Evolutionary conservation across 2,329 filamentous ascomycete species (phyloP).

Genomic region (Diaporthe amygdali): DNA sequence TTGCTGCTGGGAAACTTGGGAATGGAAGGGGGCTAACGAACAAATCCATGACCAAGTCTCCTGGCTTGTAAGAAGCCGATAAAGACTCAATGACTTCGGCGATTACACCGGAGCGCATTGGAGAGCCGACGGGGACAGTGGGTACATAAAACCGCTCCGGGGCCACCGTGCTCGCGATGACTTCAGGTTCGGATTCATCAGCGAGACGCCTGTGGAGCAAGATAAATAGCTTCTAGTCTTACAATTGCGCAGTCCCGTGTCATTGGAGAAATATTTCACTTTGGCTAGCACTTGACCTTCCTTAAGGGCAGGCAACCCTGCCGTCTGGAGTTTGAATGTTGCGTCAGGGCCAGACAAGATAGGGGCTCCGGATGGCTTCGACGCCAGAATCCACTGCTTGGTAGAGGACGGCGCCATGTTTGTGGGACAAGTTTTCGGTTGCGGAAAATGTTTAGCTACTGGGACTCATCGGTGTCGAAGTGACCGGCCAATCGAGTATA

Average conservation of each 20-base stretch:
- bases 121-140: conserved; percentile 30
- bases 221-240: neutral
- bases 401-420: conserved; percentile 25
- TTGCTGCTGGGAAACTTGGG: neutral
- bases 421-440: neutral
- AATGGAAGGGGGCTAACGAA: neutral
- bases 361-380: conserved; percentile 32
- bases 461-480: neutral
- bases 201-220: neutral
- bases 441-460: neutral
- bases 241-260: conserved; percentile 35
- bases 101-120: conserved; percentile 35
- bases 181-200: neutral
- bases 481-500: neutral
- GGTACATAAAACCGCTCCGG: conserved; percentile 35
- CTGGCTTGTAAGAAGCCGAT: conserved; percentile 27
- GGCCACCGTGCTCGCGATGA: conserved; percentile 33
- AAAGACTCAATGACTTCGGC: conserved; percentile 35
- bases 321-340: conserved; percentile 34
- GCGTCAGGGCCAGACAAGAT: conserved; percentile 33
- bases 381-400: conserved; percentile 35
- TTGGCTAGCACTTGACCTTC: conserved; percentile 33
- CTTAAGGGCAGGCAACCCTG: conserved; percentile 30
- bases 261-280: conserved; percentile 36
- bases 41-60: conserved; percentile 32